Evolutionary conservation across 352 stramenopile genomes (phyloP), one percentile per base, ranked within the genome.

Genomic region (Globisporangium orthogonon): DNA sequence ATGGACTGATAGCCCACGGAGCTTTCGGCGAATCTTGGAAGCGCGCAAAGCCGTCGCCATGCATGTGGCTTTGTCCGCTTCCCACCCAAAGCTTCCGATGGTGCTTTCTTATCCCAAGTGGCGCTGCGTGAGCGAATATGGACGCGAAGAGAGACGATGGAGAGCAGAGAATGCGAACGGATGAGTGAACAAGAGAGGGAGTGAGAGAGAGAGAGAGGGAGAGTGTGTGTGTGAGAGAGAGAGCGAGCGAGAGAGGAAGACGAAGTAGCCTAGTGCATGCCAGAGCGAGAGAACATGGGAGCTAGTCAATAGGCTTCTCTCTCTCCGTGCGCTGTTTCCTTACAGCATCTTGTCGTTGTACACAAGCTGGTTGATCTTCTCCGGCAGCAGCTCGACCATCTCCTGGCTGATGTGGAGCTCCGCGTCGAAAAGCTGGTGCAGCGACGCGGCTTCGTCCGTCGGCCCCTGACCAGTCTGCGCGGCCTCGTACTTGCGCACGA

Each of bases 291-390:
- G 4, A 29, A 33, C 44, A n/a, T 13, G 44, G 9, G 17, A 49
- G n/a, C 29, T 7, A 35, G 46, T 50, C 17, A 17, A 47, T 9
- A n/a, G 13, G 6, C n/a, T 31, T 50, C 43, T 10, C 23, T 31
- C 18, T n/a, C 23, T 23, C 11, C 30, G 11, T 40, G 0, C 46
- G 23, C 23, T 18, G 9, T 37, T 10, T 31, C 30, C 14, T 54
- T 11, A 54, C 3, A 88, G 62, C 4, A 69, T 58, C 39, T 71
- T 78, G 56, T 75, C 74, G 56, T 85, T 82, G 66, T 86, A 89
- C 56, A 87, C 70, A 50, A 88, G 69, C 52, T 87, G 78, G 60
- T 89, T 86, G 66, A 91, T 89, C 61, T 89, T 89, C 58, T 89
- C 78, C 0, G 81, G 81, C 39, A 91, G 60, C 43, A 91, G 48